Percentiles rank a stretch among this genome's conserved stretches.
phyloP scores from a whole-genome alignment of 371 early-diverging fungal species.

The Blakeslea trispora region DNA sequence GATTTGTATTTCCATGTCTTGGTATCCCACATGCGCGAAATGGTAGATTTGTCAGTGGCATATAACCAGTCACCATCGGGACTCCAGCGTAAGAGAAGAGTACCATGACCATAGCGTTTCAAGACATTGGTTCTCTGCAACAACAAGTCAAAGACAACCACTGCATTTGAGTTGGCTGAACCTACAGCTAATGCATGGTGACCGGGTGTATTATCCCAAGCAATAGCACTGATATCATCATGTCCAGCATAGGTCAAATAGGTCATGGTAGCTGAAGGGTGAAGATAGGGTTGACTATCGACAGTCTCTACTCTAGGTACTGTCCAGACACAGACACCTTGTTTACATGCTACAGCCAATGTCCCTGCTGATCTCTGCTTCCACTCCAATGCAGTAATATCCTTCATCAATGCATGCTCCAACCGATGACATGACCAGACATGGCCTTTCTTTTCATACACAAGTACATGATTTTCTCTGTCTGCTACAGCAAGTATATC shows the following conservation, averaged over 20 bases:
- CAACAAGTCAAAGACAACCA: slow-evolving; percentile 40
- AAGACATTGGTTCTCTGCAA: slow-evolving; percentile 29
- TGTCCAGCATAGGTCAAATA: slow-evolving; percentile 32
- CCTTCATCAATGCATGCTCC: slow-evolving; percentile 44
- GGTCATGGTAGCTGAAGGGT: slow-evolving; percentile 32
- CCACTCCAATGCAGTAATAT: slow-evolving; percentile 60
- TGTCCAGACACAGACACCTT: slow-evolving; percentile 58
- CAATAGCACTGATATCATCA: slow-evolving; percentile 35
- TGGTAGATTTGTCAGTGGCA: slow-evolving; percentile 37
- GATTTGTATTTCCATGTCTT: slow-evolving; percentile 34
- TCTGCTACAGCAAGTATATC: slow-evolving; percentile 55
- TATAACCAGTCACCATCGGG: slow-evolving; percentile 46
- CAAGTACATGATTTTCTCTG: slow-evolving; percentile 45
- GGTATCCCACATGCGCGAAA: slow-evolving; percentile 49
- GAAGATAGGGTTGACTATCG: slow-evolving; percentile 7
- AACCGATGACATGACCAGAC: slow-evolving; percentile 47
- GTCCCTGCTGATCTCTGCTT: slow-evolving; percentile 43
- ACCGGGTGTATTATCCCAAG: slow-evolving; percentile 52
- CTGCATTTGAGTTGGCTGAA: slow-evolving; percentile 25
- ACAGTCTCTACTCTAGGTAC: slow-evolving; percentile 8
- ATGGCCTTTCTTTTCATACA: slow-evolving; percentile 46
- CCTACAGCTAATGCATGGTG: slow-evolving; percentile 43
- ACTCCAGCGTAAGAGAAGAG: slow-evolving; percentile 45
- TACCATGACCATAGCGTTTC: slow-evolving; percentile 42
- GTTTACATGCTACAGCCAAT: slow-evolving; percentile 61